Base-by-base conservation (phyloP, 805 yeast species). In the Ogataea paradorogensis region DNA sequence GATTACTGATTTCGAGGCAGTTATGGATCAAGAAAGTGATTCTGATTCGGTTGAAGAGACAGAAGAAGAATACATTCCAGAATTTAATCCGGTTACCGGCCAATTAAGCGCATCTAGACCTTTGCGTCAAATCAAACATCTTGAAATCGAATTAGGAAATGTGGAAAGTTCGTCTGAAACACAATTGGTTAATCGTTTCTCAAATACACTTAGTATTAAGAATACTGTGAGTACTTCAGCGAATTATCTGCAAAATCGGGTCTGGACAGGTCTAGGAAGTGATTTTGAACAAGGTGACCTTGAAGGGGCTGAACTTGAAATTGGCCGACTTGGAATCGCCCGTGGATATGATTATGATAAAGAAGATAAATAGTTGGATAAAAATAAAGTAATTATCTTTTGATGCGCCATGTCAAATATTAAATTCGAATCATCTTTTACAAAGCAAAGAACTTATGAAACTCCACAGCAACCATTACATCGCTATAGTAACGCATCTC, bases 211-310 rank as follows among this genome's bases (percentile, higher is more conserved):
- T 4, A 71, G 84, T 0, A 76, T 90, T 40, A 78, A 79, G 40
- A 80, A 80, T 29, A 86, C 96, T 0, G 82, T 87, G 0, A 89
- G 98, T 0, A 90, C 98, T 0, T 87, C 97, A 0, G 97, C 96
- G 0, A 68, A 71, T 7, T 74, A 73, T 46, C 67, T 91, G 36
- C 95, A 88, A 52, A 70, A 68, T 9, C 74, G 91, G 52, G 55
- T 59, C 2, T 91, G 98, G 98, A 77, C 81, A 0, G 99, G 99
- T 0, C 67, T 91, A 24, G 99, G 98, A 1, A 82, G 93, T 44
- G 97, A 91, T 56, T 88, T 70, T 62, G 50, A 55, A 1, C 35
- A 48, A 22, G 61, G 47, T 5, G 63, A 58, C 2, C 69, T 66
- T 33, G 78, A 73, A n/a, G 96, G 95, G 27, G 95, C 97, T 0